phyloP scores from a whole-genome alignment of 2,329 filamentous ascomycete genomes.

The Alternaria consortialis region DNA sequence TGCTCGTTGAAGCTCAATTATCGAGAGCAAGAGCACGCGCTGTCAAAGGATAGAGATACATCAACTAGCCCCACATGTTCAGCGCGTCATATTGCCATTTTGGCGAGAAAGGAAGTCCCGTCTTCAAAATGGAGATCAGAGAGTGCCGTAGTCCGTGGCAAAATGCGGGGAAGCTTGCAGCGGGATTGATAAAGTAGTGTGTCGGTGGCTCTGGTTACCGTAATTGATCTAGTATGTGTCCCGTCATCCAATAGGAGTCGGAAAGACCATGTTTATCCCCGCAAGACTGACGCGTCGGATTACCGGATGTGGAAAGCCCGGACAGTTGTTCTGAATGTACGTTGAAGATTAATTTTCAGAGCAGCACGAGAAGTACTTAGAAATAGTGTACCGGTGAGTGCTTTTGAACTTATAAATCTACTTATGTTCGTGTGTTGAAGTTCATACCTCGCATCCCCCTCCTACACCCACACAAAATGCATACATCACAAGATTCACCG shows the following conservation, averaged over 20 bases:
- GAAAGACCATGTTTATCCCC: background rate
- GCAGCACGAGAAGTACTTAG: background rate
- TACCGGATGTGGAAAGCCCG: conserved; percentile 13
- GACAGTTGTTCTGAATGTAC: background rate
- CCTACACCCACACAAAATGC: conserved; percentile 17
- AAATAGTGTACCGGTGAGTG: background rate
- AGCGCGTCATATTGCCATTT: conserved; percentile 1
- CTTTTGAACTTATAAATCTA: background rate
- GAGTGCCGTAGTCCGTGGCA: conserved; percentile 4
- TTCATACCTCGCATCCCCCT: background rate
- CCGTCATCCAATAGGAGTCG: conserved; percentile 7
- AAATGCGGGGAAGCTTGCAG: conserved; percentile 12
- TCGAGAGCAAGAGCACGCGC: background rate
- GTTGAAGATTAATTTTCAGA: conserved; percentile 3
- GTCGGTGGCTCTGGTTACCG: conserved; percentile 22
- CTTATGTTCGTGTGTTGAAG: background rate
- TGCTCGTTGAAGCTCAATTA: conserved; percentile 8
- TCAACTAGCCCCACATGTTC: conserved; percentile 3
- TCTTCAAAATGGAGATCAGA: background rate
- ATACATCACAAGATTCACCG: conserved; percentile 25
- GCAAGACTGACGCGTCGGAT: conserved; percentile 9
- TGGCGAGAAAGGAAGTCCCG: background rate
- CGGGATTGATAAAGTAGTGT: conserved; percentile 4
- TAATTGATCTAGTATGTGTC: background rate
- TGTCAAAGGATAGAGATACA: background rate